Percentiles rank a stretch among this genome's conserved stretches.
These are phyloP conservation scores for Neltuma alba DNA, from an alignment of 306 rosid genomes.

Conservation along the genomic window DNA sequence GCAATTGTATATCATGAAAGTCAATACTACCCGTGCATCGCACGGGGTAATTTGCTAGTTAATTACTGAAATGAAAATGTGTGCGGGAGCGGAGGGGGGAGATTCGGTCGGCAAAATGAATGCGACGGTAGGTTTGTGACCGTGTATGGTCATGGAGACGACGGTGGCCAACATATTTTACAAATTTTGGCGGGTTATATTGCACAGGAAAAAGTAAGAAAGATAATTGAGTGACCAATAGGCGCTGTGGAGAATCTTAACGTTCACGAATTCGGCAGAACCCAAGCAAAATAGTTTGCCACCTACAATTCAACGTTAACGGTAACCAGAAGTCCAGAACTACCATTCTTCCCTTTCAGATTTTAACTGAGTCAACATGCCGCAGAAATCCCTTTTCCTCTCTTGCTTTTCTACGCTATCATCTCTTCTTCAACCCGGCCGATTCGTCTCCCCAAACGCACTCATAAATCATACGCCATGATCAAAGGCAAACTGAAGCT, in stretches of 20 bases:
- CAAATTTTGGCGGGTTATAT: too few relatives aligned
- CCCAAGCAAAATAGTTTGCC: neutral
- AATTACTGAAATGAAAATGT: too few relatives aligned
- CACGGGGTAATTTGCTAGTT: too few relatives aligned
- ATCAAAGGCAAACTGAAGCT: constrained; percentile 73
- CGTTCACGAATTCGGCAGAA: too few relatives aligned
- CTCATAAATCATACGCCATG: constrained; percentile 44
- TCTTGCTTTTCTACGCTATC: neutral
- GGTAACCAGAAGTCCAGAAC: constrained; percentile 49
- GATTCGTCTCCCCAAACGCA: constrained; percentile 16
- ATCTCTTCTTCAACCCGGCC: constrained; percentile 25
- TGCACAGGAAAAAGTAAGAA: neutral
- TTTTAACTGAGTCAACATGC: constrained; percentile 31
- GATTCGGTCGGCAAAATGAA: constrained; percentile 68
- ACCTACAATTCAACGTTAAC: constrained; percentile 56
- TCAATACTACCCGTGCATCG: too few relatives aligned
- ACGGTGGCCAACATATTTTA: neutral
- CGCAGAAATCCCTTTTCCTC: constrained; percentile 8
- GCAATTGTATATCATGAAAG: too few relatives aligned
- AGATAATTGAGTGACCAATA: too few relatives aligned
- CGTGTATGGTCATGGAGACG: neutral
- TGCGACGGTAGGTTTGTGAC: constrained; percentile 43
- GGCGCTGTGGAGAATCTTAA: too few relatives aligned
- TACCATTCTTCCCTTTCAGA: constrained; percentile 47
- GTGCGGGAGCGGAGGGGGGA: constrained; percentile 51